Evolutionary conservation across 192 early-diverging fungal genomes (phyloP).

Genomic region (Coemansia sp.): DNA sequence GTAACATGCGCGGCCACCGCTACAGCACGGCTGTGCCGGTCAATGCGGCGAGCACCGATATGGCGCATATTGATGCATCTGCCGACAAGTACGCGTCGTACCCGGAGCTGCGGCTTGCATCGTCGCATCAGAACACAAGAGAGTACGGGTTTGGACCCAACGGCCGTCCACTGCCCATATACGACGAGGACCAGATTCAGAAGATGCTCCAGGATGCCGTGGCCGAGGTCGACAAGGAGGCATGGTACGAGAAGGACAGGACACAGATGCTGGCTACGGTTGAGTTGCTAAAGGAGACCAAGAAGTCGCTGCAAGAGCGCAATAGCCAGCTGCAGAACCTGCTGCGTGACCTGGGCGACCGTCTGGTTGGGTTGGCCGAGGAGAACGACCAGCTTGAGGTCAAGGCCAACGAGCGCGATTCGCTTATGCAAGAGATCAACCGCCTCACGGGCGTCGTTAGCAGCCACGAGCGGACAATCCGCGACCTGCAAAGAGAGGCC

Average conservation of each 20-base stretch:
- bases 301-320: conserved; percentile 41
- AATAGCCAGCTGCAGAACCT: conserved; percentile 47
- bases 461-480: conserved; percentile 12
- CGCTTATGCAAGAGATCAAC: conserved; percentile 12
- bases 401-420: conserved; percentile 30
- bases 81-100: conserved; percentile 47
- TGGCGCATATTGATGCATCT: not conserved
- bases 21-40: conserved; percentile 24
- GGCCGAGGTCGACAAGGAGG: conserved; percentile 21
- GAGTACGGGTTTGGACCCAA: conserved; percentile 1
- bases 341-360: conserved; percentile 42
- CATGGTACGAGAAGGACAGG: conserved; percentile 19
- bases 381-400: conserved; percentile 47
- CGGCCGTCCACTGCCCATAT: conserved; percentile 15
- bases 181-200: conserved; percentile 38
- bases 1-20: conserved; percentile 36
- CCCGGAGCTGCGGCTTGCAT: conserved; percentile 40
- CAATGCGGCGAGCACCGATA: not conserved
- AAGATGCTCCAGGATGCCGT: conserved; percentile 35
- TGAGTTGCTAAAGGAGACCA: conserved; percentile 18
- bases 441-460: conserved; percentile 9
- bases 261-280: conserved; percentile 12
- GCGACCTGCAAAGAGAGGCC: not conserved
- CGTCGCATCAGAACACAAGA: conserved; percentile 10
- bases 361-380: conserved; percentile 43